Percentiles rank a stretch among this genome's conserved stretches.
phyloP scores from a whole-genome alignment of 2,329 filamentous ascomycete genomes.

The Curvularia eragrostidis region DNA sequence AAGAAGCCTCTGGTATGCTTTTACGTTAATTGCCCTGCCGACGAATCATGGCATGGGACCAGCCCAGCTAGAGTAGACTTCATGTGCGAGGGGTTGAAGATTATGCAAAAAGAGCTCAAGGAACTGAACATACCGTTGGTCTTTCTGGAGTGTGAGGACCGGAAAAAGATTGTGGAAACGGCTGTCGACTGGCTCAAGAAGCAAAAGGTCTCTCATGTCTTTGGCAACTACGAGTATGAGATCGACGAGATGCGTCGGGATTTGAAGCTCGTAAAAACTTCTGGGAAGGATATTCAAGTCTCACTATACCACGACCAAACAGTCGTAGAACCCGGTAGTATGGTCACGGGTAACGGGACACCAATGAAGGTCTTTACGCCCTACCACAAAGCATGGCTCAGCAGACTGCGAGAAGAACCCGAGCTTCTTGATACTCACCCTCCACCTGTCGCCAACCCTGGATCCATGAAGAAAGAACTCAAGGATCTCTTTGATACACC shows the following conservation, averaged over 20 bases:
- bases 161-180: slow-evolving; percentile 52
- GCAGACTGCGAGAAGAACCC: slow-evolving; percentile 52
- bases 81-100: slow-evolving; percentile 53
- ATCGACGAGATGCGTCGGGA: slow-evolving; percentile 56
- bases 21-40: slow-evolving; percentile 56
- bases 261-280: slow-evolving; percentile 51
- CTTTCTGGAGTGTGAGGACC: slow-evolving; percentile 53
- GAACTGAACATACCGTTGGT: slow-evolving; percentile 59
- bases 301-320: slow-evolving; percentile 59
- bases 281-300: slow-evolving; percentile 49
- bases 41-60: slow-evolving; percentile 60
- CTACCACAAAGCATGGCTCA: slow-evolving; percentile 58
- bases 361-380: slow-evolving; percentile 62
- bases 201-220: slow-evolving; percentile 56
- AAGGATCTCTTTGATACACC: slow-evolving; percentile 42
- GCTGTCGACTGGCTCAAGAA: slow-evolving; percentile 55
- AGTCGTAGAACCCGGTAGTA: slow-evolving; percentile 54
- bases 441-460: slow-evolving; percentile 51
- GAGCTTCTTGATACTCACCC: slow-evolving; percentile 53
- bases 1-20: slow-evolving; percentile 54
- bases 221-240: slow-evolving; percentile 57
- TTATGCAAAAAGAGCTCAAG: slow-evolving; percentile 56
- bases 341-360: slow-evolving; percentile 52
- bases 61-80: slow-evolving; percentile 58
- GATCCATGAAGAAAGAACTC: slow-evolving; percentile 35